Conservation (phyloP, 305 asterid species). For the Plantago coronopus region DNA sequence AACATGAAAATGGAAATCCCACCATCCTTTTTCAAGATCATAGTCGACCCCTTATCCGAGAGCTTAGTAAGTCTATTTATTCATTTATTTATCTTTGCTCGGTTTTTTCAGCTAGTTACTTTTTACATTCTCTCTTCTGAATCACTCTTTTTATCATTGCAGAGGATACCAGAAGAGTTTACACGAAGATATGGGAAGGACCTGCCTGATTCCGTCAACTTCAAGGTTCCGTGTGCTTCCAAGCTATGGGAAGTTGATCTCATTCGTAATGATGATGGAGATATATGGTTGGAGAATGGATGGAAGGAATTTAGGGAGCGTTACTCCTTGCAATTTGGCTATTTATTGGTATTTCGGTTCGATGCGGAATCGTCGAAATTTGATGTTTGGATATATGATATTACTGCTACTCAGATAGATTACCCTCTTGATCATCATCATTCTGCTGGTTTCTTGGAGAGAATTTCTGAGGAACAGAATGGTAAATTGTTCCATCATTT, state of each 20-base stretch:
- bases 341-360: background rate
- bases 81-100: background rate
- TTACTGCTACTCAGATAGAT: background rate
- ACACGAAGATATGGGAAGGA: background rate
- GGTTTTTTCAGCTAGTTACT: background rate
- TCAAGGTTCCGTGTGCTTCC: background rate
- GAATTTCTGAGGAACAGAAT: too few species aligned
- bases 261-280: background rate
- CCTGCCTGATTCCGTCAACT: background rate
- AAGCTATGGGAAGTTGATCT: background rate
- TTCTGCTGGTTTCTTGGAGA: too few species aligned
- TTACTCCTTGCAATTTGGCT: background rate
- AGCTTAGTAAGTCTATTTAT: slow-evolving; percentile 3
- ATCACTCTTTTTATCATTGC: background rate
- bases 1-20: background rate
- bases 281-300: background rate
- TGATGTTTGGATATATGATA: background rate
- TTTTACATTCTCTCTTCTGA: background rate
- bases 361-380: background rate
- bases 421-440: background rate
- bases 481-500: too few species aligned
- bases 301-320: background rate
- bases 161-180: background rate
- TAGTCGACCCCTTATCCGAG: background rate
- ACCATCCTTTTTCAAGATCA: background rate